Percentiles rank a stretch among this genome's conserved stretches.
Conservation (phyloP, 2,329 filamentous ascomycete species). For the Cercospora canescens region DNA sequence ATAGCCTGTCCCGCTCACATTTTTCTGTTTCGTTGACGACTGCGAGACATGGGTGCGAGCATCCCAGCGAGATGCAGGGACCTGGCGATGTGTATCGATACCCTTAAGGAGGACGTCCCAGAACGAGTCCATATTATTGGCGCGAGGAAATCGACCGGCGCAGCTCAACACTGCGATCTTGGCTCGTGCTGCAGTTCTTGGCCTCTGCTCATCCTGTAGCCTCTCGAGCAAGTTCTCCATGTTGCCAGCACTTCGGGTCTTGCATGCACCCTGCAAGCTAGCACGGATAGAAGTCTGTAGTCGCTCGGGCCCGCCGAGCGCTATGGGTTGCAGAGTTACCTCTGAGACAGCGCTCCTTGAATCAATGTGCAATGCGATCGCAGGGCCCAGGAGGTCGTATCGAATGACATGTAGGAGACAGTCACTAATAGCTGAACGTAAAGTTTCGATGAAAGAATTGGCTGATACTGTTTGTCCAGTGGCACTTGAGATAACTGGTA, state of each 20-base stretch:
- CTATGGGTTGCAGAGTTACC: neutral
- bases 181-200: neutral
- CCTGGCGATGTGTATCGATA: slow-evolving; percentile 18
- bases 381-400: neutral
- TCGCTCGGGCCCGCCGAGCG: neutral
- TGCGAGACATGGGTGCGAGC: slow-evolving; percentile 39
- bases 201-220: neutral
- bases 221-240: neutral
- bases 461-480: neutral
- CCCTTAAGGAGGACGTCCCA: slow-evolving; percentile 27
- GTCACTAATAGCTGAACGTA: neutral
- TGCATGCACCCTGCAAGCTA: neutral
- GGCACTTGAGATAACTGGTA: neutral
- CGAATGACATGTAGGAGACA: neutral
- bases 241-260: neutral
- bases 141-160: slow-evolving; percentile 29
- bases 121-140: slow-evolving; percentile 26
- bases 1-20: slow-evolving; percentile 12
- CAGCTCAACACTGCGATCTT: neutral
- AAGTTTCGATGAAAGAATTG: neutral
- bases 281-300: neutral
- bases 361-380: neutral
- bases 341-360: neutral
- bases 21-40: slow-evolving; percentile 37
- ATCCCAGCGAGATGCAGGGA: slow-evolving; percentile 34